Percentiles rank a stretch among this genome's conserved stretches.
phyloP scores from a whole-genome alignment of 805 yeast genomes.

The Suhomyces emberorum region DNA sequence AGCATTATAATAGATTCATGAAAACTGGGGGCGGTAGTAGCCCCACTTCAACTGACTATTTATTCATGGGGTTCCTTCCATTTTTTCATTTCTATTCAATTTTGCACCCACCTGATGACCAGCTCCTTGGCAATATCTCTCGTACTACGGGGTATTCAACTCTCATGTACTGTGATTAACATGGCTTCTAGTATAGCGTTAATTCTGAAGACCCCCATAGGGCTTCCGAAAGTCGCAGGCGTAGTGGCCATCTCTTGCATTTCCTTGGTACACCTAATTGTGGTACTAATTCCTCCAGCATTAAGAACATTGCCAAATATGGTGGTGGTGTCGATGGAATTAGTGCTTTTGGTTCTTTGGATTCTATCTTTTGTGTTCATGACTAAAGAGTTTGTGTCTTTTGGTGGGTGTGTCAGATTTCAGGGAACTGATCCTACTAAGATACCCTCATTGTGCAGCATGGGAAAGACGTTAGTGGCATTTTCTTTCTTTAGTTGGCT shows the following conservation, averaged over 20 bases:
- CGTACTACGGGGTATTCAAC: constrained; percentile 5
- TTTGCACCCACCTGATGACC: constrained; percentile 4
- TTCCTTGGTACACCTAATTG: constrained; percentile 3
- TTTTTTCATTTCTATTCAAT: background rate
- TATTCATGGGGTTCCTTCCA: too few relatives aligned
- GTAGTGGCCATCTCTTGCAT: constrained; percentile 5
- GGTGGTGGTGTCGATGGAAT: constrained; percentile 5
- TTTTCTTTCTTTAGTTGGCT: constrained; percentile 9
- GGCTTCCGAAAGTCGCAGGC: constrained; percentile 2
- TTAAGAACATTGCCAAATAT: constrained; percentile 5
- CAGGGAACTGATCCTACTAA: background rate
- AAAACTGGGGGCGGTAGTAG: too few relatives aligned
- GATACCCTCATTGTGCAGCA: constrained; percentile 4
- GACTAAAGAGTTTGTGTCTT: constrained; percentile 4
- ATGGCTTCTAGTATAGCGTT: constrained; percentile 3
- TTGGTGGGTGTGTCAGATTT: constrained; percentile 5
- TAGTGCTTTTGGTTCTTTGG: constrained; percentile 8
- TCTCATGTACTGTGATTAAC: constrained; percentile 5
- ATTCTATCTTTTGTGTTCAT: constrained; percentile 5
- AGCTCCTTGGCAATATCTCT: constrained; percentile 6
- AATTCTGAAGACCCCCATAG: background rate
- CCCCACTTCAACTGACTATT: too few relatives aligned
- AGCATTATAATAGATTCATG: too few relatives aligned
- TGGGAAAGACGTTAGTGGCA: constrained; percentile 9
- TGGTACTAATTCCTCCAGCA: constrained; percentile 4